Percentiles rank a stretch among this genome's conserved stretches.
Conservation (phyloP, 148 eudicot species). For the Rhododendron simsii region DNA sequence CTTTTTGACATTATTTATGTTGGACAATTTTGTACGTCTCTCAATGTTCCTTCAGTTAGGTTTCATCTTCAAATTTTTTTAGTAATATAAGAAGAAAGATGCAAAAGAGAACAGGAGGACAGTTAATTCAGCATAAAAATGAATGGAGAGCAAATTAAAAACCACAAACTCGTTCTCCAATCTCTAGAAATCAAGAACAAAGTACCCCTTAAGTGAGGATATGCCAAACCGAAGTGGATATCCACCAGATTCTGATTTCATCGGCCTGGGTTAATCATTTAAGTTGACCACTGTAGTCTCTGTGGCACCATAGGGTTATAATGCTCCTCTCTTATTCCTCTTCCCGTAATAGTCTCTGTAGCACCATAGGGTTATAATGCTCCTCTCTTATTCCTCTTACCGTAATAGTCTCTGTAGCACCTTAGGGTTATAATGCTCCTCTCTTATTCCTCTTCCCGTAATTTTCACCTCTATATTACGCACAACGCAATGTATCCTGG, state of each 20-base stretch:
- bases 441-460: neutral
- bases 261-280: neutral
- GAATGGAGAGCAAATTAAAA: neutral
- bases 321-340: neutral
- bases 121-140: neutral
- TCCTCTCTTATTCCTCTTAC: neutral
- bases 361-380: neutral
- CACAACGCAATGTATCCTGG: neutral
- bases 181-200: neutral
- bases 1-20: neutral
- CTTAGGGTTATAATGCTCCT: neutral
- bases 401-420: neutral
- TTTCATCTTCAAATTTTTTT: neutral
- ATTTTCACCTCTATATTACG: neutral
- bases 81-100: neutral
- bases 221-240: neutral
- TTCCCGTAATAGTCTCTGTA: neutral
- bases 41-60: neutral
- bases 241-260: neutral
- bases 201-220: neutral
- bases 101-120: neutral
- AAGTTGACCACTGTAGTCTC: neutral
- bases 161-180: neutral
- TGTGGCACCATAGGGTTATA: neutral
- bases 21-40: neutral